Evolutionary conservation across 768 basidiomycete species (phyloP).

Genomic region (Suillus subluteus): DNA sequence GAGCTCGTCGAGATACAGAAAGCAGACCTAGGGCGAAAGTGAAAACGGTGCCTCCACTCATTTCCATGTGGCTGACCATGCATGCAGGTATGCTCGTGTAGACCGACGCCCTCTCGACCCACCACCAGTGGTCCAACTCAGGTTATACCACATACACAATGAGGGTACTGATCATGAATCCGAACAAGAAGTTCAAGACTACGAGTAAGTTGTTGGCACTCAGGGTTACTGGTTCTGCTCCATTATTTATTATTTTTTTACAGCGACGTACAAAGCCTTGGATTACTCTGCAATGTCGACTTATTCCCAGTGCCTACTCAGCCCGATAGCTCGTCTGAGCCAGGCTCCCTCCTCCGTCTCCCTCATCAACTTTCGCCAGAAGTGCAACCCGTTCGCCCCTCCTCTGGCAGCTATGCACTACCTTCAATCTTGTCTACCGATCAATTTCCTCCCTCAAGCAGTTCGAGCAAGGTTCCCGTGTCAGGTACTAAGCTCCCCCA

Average conservation of each 20-base stretch:
- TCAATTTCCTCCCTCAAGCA: slow-evolving; percentile 27
- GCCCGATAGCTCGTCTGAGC: slow-evolving; percentile 14
- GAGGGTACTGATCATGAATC: slow-evolving; percentile 41
- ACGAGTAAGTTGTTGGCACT: slow-evolving; percentile 44
- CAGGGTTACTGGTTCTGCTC: background rate
- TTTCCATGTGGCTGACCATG: slow-evolving; percentile 12
- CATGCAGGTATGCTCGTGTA: slow-evolving; percentile 55
- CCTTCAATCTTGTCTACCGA: slow-evolving; percentile 13
- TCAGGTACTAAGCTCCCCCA: slow-evolving; percentile 16
- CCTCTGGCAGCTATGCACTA: background rate
- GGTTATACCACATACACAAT: slow-evolving; percentile 50
- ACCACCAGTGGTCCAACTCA: slow-evolving; percentile 60
- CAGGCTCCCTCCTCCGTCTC: slow-evolving; percentile 14
- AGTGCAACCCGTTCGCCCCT: too few species aligned
- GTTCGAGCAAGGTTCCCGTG: slow-evolving; percentile 18
- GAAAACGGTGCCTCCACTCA: slow-evolving; percentile 22
- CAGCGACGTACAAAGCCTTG: slow-evolving; percentile 65
- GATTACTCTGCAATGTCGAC: slow-evolving; percentile 78
- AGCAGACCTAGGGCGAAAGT: slow-evolving; percentile 72
- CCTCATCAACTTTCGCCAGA: background rate
- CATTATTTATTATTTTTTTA: slow-evolving; percentile 7
- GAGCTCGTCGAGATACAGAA: slow-evolving; percentile 66
- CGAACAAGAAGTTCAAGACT: slow-evolving; percentile 53
- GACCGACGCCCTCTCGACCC: slow-evolving; percentile 73
- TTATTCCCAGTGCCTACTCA: slow-evolving; percentile 61